These are phyloP conservation scores for Alternaria incomplexa DNA, from an alignment of 2,329 filamentous ascomycete species.

Conservation along the genomic window DNA sequence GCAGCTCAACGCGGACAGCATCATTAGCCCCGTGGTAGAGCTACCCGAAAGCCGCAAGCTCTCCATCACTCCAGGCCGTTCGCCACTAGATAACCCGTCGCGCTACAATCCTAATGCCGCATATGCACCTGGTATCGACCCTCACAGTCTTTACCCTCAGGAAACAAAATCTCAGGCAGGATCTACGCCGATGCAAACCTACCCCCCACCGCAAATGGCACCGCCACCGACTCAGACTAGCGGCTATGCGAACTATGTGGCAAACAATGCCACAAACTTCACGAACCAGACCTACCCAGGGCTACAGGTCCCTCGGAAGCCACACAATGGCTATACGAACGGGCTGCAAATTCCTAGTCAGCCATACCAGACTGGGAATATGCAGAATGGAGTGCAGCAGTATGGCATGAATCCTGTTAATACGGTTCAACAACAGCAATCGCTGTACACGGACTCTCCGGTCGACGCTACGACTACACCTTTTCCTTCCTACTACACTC, in stretches of 20 bases:
- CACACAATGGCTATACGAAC: slow-evolving; percentile 36
- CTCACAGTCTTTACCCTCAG: slow-evolving; percentile 33
- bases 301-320: slow-evolving; percentile 37
- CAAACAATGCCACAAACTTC: slow-evolving; percentile 25
- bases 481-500: slow-evolving; percentile 42
- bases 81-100: slow-evolving; percentile 39
- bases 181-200: slow-evolving; percentile 45
- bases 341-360: slow-evolving; percentile 38
- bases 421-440: slow-evolving; percentile 35
- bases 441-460: slow-evolving; percentile 46
- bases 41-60: slow-evolving; percentile 44
- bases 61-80: slow-evolving; percentile 33
- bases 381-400: slow-evolving; percentile 29
- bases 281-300: slow-evolving; percentile 45
- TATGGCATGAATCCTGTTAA: slow-evolving; percentile 40
- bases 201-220: slow-evolving; percentile 46
- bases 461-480: slow-evolving; percentile 39
- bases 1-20: slow-evolving; percentile 45
- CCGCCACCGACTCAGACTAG: slow-evolving; percentile 25
- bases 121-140: slow-evolving; percentile 42
- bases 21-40: slow-evolving; percentile 48
- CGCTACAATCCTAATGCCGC: slow-evolving; percentile 39
- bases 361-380: slow-evolving; percentile 32
- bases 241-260: slow-evolving; percentile 28
- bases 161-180: slow-evolving; percentile 26